These are phyloP conservation scores for Penicillium psychrofluorescens DNA, from an alignment of 495 filamentous ascomycete genomes.

Conservation along the genomic window DNA sequence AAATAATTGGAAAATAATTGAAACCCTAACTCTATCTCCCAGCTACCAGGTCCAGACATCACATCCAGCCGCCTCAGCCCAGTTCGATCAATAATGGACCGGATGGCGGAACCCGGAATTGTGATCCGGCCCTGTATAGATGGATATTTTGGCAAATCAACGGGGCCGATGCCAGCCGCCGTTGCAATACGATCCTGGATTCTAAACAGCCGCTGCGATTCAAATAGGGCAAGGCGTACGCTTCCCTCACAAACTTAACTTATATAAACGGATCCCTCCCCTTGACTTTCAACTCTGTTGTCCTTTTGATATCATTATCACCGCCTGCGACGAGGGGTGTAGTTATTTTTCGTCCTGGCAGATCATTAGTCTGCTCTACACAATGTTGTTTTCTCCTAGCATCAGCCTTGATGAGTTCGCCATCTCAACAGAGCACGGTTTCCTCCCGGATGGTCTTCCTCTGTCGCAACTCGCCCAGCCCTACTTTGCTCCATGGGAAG, in stretches of 20 bases:
- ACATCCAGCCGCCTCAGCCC: too few relatives aligned
- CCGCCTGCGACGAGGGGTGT: too few relatives aligned
- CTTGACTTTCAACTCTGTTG: too few relatives aligned
- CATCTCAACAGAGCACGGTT: slow-evolving; percentile 75
- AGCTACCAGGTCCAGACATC: too few relatives aligned
- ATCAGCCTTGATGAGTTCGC: slow-evolving; percentile 71
- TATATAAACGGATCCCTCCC: too few relatives aligned
- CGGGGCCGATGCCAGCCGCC: slow-evolving; percentile 13
- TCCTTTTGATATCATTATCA: too few relatives aligned
- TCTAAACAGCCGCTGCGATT: too few relatives aligned
- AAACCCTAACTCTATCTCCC: too few relatives aligned
- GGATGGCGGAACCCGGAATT: slow-evolving; percentile 12
- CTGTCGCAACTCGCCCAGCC: slow-evolving; percentile 65
- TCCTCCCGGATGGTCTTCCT: slow-evolving; percentile 74
- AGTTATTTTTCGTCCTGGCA: too few relatives aligned
- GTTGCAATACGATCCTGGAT: not conserved
- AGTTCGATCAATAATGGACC: not conserved
- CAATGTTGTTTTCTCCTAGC: slow-evolving; percentile 67
- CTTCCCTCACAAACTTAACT: too few relatives aligned
- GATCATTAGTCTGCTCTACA: not conserved
- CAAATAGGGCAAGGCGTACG: too few relatives aligned
- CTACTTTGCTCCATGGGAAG: slow-evolving; percentile 90
- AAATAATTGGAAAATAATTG: too few relatives aligned
- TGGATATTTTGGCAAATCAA: not conserved
- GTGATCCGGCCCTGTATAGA: slow-evolving; percentile 17